Evolutionary conservation across 306 rosid species (phyloP).

Genomic region (Trifolium pratense): DNA sequence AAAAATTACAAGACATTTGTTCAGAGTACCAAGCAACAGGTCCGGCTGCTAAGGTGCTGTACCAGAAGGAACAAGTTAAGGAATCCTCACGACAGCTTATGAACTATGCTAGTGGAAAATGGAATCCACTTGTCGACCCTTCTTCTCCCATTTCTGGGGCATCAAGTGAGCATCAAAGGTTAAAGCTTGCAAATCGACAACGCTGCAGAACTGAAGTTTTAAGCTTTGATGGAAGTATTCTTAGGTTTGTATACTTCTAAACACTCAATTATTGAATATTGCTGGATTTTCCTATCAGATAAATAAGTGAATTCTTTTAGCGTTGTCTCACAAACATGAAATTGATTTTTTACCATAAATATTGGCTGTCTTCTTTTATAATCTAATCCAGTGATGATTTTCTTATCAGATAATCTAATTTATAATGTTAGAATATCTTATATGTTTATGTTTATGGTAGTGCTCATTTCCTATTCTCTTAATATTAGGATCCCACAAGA

Average conservation of each 20-base stretch:
- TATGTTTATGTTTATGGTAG: not conserved
- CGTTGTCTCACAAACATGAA: conserved; percentile 5
- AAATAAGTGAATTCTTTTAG: conserved; percentile 8
- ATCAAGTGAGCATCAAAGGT: conserved; percentile 73
- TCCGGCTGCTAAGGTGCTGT: conserved; percentile 88
- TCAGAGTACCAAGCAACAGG: conserved; percentile 89
- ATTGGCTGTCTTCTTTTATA: conserved; percentile 10
- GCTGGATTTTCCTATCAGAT: conserved; percentile 33
- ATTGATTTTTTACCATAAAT: not conserved
- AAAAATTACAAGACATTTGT: conserved; percentile 78
- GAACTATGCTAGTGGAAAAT: conserved; percentile 95
- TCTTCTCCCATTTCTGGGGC: conserved; percentile 95
- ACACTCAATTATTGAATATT: conserved; percentile 31
- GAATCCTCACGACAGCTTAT: conserved; percentile 68
- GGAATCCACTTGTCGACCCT: conserved; percentile 93
- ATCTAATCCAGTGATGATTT: conserved; percentile 11
- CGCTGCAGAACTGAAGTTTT: conserved; percentile 84
- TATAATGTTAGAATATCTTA: conserved; percentile 2
- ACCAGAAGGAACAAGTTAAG: conserved; percentile 80
- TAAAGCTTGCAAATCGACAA: conserved; percentile 80
- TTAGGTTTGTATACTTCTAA: conserved; percentile 50
- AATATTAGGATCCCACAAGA: not conserved
- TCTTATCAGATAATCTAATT: not conserved
- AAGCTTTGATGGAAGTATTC: conserved; percentile 97
- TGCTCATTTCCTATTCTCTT: not conserved